A percentile compares a stretch with the other conserved stretches of the same genome.
These are phyloP conservation scores for Heliocybe sulcata DNA, from an alignment of 1,284 basidiomycete genomes.

Conservation along the genomic window DNA sequence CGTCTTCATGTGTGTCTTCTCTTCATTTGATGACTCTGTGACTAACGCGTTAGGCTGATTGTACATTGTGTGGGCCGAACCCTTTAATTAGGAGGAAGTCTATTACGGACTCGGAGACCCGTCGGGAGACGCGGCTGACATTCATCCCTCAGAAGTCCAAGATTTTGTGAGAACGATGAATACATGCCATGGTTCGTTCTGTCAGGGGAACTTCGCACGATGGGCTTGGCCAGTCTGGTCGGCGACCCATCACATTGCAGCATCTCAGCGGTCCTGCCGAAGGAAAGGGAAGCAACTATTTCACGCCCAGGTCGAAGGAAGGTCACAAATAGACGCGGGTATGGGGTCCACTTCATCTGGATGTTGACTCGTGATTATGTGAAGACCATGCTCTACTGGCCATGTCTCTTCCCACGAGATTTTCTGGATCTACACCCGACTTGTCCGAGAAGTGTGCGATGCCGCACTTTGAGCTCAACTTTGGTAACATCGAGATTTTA, in stretches of 20 bases:
- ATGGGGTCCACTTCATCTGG: not conserved
- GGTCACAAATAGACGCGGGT: not conserved
- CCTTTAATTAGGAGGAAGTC: not conserved
- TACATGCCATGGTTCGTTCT: no score
- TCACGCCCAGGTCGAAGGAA: not conserved
- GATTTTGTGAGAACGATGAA: not conserved
- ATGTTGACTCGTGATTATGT: not conserved
- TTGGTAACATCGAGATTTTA: not conserved
- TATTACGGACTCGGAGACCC: not conserved
- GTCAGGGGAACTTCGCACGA: not conserved
- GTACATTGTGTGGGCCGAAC: not conserved
- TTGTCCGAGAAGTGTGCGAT: not conserved
- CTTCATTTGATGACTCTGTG: not conserved
- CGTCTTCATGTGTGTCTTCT: not conserved
- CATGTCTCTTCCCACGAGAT: not conserved
- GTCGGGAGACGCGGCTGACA: not conserved
- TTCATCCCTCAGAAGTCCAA: not conserved
- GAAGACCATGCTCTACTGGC: not conserved
- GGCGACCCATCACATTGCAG: not conserved
- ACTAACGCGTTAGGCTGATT: not conserved
- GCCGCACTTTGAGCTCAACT: not conserved
- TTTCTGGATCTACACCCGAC: not conserved
- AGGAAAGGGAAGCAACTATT: not conserved
- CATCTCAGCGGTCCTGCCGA: not conserved
- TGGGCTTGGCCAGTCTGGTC: not conserved